Evolutionary conservation across 2,329 filamentous ascomycete species (phyloP).

Genomic region (Botrytis elliptica): DNA sequence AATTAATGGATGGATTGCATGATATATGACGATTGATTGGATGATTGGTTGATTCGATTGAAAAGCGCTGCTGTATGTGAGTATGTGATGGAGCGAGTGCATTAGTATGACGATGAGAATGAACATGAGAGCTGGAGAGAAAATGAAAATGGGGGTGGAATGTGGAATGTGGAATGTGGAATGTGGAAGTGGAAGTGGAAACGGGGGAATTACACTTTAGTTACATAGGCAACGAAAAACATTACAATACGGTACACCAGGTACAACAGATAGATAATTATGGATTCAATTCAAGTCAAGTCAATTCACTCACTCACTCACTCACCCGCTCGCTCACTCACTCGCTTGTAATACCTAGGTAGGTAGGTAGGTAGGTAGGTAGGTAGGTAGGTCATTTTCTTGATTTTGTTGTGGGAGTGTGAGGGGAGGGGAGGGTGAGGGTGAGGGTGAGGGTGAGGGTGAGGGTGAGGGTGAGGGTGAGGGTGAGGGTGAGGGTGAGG

Average conservation of each 20-base stretch:
- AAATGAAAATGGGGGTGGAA: not conserved
- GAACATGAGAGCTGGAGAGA: not conserved
- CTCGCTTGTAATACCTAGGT: not conserved
- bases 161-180: no score
- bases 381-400: not conserved
- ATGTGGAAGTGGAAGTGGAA: no score
- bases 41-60: constrained; percentile 1
- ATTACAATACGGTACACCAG: not conserved
- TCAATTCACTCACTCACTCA: not conserved
- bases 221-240: not conserved
- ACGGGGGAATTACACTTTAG: not conserved
- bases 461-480: not conserved
- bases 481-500: not conserved
- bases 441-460: not conserved
- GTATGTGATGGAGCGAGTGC: not conserved
- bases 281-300: not conserved
- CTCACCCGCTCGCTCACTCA: no score
- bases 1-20: constrained; percentile 11
- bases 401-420: not conserved
- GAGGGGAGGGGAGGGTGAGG: no score
- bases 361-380: no score
- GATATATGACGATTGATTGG: constrained; percentile 14
- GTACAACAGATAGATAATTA: not conserved
- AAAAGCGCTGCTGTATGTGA: not conserved
- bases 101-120: not conserved